Evolutionary conservation across 2,329 filamentous ascomycete genomes (phyloP), one percentile per base, ranked within the genome.

Genomic region (Aquanectria penicillioides): DNA sequence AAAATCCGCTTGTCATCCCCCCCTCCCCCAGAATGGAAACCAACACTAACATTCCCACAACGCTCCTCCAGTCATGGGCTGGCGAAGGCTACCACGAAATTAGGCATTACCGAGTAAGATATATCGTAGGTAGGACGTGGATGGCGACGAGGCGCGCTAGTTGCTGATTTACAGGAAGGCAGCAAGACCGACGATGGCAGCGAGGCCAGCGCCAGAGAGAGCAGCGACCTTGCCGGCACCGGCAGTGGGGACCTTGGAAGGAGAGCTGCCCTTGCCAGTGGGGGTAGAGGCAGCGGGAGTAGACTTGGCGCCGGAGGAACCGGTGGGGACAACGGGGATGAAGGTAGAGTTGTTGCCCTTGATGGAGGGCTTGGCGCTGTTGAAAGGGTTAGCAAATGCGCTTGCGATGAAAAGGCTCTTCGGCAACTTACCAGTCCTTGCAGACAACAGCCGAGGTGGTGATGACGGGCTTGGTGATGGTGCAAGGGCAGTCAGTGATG

Each of bases 401-500:
- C 12, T n/a, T 37, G 31, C 9, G 2, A 10, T 3, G 3, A 8
- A 26, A 22, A 23, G 3, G 3, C 15, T 28, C 12, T 17, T 15
- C 6, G 43, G 13, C 23, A 46, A 59, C 78, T 72, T 79, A 84
- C 82, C 83, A 86, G 77, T 77, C 78, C 74, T 78, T 70, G 84
- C 84, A 86, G 75, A 78, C 68, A 40, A 86, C 83, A 40, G 78
- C 75, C 62, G 81, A 79, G 73, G 80, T 78, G 75, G 78, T 81
- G 73, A 78, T 77, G 68, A 87, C 78, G 52, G 86, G 84, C 80
- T 82, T 84, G 79, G 81, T 83, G 77, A 87, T 72, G 73, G 86
- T 91, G 87, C 87, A 90, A 69, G 88, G 85, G 84, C 89, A 90
- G 83, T 89, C 81, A 70, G 86, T 86, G 82, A 91, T 85, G 80